Evolutionary conservation across 371 early-diverging fungal species (phyloP), one percentile per base, ranked within the genome.

Genomic region (Mucor mucedo): DNA sequence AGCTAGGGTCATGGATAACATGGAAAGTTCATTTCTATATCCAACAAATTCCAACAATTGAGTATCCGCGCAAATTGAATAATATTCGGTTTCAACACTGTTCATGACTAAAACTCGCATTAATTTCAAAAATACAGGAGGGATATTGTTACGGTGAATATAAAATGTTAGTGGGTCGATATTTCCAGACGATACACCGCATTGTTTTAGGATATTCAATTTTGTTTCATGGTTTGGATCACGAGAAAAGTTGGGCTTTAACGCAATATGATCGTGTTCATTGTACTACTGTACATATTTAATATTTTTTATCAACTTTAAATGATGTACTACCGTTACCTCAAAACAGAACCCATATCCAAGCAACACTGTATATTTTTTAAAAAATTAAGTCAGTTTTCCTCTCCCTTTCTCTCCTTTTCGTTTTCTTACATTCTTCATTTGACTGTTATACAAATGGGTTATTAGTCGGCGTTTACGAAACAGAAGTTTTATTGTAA

Each of bases 51-150:
- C 76, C 10, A 84, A 55, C 13, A 59, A 58, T 3, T 44, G 52
- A 5, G 60, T 7, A 35, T 72, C 67, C 13, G 41, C 49, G 41
- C 73, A 70, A 0, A 60, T 55, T 6, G 38, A 32, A 41, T 73
- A 84, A 32, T 57, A 54, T 3, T 63, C 54, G 4, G 70, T 58
- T 42, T 89, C 89, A 0, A 65, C 59, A 11, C 64, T 66, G 38
- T 83, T 88, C 89, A 89, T 89, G 6, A 81, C 83, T 72, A 88
- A 67, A 0, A 88, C 85, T 2, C 89, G 82, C 80, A 89, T 83
- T 38, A 83, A 63, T 47, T 76, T 70, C 45, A 85, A 55, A 35
- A 87, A 74, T 8, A 58, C 68, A 29, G 55, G 45, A 2, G 87
- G 86, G 48, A 87, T 68, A 32, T 55, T 62, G 33, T 68, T 58